Evolutionary conservation across 768 basidiomycete species (phyloP), one percentile per base, ranked within the genome.

Genomic region (Lentinula lateritia): DNA sequence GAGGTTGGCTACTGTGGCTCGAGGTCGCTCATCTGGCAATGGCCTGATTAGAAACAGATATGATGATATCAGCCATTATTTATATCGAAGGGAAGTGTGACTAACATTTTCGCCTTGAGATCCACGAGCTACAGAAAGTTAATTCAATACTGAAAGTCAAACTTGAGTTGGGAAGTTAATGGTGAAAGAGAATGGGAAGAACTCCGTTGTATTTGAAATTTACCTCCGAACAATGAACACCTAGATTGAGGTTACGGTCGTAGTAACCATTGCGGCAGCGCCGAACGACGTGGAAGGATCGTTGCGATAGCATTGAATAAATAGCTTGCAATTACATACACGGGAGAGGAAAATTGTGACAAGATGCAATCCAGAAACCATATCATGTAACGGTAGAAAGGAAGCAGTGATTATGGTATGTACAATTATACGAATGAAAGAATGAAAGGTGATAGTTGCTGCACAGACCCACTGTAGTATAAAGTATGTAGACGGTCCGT

Each of bases 1-100:
- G 75, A 94, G 87, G 71, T 93, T 94, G 65, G 92, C 92, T 52
- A 94, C 92, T 68, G 88, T 91, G 71, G 84, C 84, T 62, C 92
- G 88, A 53, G 92, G 91, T 70, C 89, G 84, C 76, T 94, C 92
- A 80, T 93, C 92, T 73, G 92, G 91, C 64, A 92, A 75, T 60
- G 89, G 88, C 92, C 91, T 93, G 45, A 46, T 46, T 46, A 12
- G 20, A n/a, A 20, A 46, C 18, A 46, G 45, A 46, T 46, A 46
- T 18, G 45, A 18, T 46, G 45, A 23, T 23, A 23, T 46, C 10
- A 46, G 45, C 9, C 8, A 18, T 20, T 46, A 23, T 18, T 46
- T 6, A 20, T 18, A 8, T 18, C 18, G 20, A 46, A 12, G 45
- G 20, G 18, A 3, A 46, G 7, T 3, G 3, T 46, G 18, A 46